Conservation (phyloP, 345 rosid genomes). For the Geranium brycei region DNA sequence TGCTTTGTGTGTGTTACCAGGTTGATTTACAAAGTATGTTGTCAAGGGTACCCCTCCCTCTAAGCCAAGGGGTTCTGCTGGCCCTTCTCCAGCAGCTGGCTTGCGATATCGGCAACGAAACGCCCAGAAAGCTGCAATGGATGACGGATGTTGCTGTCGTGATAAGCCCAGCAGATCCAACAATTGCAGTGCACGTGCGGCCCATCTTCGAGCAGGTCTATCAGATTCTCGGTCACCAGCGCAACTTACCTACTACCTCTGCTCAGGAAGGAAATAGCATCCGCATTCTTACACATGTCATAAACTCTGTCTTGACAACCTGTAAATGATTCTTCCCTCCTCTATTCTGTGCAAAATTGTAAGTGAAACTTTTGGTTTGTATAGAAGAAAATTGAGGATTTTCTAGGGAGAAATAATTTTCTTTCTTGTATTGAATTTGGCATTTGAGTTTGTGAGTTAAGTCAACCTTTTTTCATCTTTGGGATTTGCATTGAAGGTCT, state of each 20-base stretch:
- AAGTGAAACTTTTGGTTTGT: slow-evolving; percentile 17
- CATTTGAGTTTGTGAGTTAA: neutral
- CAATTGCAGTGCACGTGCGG: slow-evolving; percentile 38
- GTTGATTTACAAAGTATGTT: slow-evolving; percentile 43
- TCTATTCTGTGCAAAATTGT: slow-evolving; percentile 21
- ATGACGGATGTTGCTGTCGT: slow-evolving; percentile 56
- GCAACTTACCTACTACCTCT: slow-evolving; percentile 23
- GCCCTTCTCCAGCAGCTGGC: slow-evolving; percentile 74
- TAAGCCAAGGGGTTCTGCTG: slow-evolving; percentile 60
- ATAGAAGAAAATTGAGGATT: slow-evolving; percentile 9
- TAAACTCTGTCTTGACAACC: slow-evolving; percentile 33
- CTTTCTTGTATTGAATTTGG: slow-evolving; percentile 2
- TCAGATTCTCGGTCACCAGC: slow-evolving; percentile 45
- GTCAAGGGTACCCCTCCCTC: slow-evolving; percentile 30
- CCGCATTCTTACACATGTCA: slow-evolving; percentile 47
- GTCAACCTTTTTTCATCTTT: neutral
- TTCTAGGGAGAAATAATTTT: slow-evolving; percentile 7
- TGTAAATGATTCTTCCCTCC: slow-evolving; percentile 31
- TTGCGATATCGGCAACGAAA: slow-evolving; percentile 46
- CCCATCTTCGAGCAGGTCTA: slow-evolving; percentile 58
- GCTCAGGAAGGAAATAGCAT: slow-evolving; percentile 32
- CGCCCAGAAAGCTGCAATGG: slow-evolving; percentile 42
- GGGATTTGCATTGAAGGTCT: too few relatives aligned
- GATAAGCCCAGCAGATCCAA: slow-evolving; percentile 45
- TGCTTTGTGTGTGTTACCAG: slow-evolving; percentile 17